These are phyloP conservation scores for Neodidymelliopsis sp. DNA, from an alignment of 2,329 filamentous ascomycete genomes.

Conservation along the genomic window DNA sequence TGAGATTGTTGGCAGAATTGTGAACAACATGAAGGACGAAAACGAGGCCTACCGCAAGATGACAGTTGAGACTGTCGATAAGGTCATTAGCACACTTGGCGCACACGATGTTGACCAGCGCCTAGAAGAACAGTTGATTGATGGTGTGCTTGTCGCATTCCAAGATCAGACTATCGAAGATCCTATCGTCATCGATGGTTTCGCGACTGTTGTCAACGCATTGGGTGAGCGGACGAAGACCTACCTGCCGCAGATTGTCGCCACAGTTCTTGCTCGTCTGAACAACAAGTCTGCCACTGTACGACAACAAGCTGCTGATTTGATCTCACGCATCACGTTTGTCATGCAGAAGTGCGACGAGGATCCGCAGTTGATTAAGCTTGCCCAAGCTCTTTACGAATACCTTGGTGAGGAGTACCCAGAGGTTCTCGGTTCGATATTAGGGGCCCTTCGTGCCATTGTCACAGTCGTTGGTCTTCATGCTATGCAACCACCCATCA, in stretches of 20 bases:
- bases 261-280: constrained; percentile 92
- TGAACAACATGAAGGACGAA: constrained; percentile 96
- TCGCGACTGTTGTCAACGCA: constrained; percentile 96
- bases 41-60: constrained; percentile 98
- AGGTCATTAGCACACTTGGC: constrained; percentile 90
- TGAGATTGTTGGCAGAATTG: constrained; percentile 92
- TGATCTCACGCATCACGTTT: constrained; percentile 96
- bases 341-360: constrained; percentile 99
- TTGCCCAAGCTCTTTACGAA: constrained; percentile 94
- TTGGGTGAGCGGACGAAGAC: constrained; percentile 93
- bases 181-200: constrained; percentile 94
- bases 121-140: constrained; percentile 90
- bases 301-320: constrained; percentile 93
- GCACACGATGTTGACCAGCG: constrained; percentile 93
- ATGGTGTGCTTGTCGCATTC: constrained; percentile 94
- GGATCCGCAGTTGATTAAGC: constrained; percentile 93
- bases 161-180: constrained; percentile 98
- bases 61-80: constrained; percentile 98
- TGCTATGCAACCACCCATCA: constrained; percentile 98
- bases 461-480: constrained; percentile 98
- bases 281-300: constrained; percentile 99
- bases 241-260: constrained; percentile 95
- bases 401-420: constrained; percentile 99
- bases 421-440: constrained; percentile 94
- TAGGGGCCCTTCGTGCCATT: constrained; percentile 92